Base-by-base conservation (phyloP, 257 asterid genomes). In the Linaria vulgaris region DNA sequence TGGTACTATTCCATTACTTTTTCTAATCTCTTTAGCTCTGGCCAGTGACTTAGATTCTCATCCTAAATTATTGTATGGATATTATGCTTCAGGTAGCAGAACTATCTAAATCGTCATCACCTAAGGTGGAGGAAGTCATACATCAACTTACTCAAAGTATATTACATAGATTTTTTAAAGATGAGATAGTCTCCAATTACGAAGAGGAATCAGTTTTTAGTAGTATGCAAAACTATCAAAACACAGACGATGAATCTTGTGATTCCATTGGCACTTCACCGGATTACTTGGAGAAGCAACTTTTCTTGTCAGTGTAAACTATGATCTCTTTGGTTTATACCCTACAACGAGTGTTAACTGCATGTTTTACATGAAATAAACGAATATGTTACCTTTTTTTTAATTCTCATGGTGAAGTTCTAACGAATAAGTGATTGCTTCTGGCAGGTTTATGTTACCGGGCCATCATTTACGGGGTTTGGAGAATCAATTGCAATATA, bases 401-500 rank as follows among this genome's bases (percentile, higher is more conserved):
- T 16, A 7, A 5, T 46, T n/a, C 21, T 23, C 76, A 8, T 52
- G 41, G 25, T 50, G 50, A 30, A 34, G 41, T 53, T 39, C 46
- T 69, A 58, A 67, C n/a, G 66, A 67, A 58, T 56, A 39, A 16
- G 6, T n/a, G 52, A 22, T 56, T 46, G 38, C 41, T 52, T 41
- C n/a, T 68, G 49, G 52, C 91, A 94, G 99, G 99, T 94, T 96
- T 76, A 90, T 94, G 99, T 64, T 94, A 78, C 69, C 90, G 59
- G 99, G 99, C 31, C 99, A 94, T 81, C 99, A 94, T 73, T 78
- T 94, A 67, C 76, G 98, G 77, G 94, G 96, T 48, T 75, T 92
- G 95, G 98, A 92, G 85, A 92, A 89, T 80, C 82, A 97, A 75
- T 76, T 92, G 76, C 96, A 89, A n/a, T n/a, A n/a, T n/a, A n/a